Conservation (phyloP, 352 stramenopile species). For the Phytophthora sp. region DNA sequence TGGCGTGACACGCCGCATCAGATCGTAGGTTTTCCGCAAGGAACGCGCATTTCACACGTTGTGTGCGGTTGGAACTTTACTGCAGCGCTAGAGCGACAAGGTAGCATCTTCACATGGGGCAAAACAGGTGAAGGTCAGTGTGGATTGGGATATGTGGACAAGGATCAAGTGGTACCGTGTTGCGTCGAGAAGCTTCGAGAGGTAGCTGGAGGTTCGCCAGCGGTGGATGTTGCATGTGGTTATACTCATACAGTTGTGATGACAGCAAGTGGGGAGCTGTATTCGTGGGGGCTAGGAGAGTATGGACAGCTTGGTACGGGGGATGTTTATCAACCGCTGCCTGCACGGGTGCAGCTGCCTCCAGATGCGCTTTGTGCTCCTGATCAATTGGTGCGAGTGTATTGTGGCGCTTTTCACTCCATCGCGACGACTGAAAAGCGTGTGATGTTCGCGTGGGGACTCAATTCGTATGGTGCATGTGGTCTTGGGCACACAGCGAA, state of each 20-base stretch:
- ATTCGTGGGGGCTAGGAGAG: conserved; percentile 90
- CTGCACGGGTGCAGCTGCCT: conserved; percentile 63
- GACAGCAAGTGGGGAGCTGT: conserved; percentile 78
- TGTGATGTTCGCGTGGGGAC: conserved; percentile 80
- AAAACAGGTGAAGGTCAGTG: conserved; percentile 90
- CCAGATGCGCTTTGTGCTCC: conserved; percentile 45
- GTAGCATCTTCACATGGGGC: conserved; percentile 82
- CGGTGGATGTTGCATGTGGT: conserved; percentile 80
- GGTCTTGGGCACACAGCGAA: conserved; percentile 81
- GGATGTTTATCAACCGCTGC: conserved; percentile 81
- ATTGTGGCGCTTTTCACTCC: conserved; percentile 86
- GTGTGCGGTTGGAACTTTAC: conserved; percentile 89
- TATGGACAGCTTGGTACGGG: conserved; percentile 91
- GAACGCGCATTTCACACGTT: conserved; percentile 48
- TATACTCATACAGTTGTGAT: conserved; percentile 90
- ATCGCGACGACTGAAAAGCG: conserved; percentile 62
- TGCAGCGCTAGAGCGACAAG: conserved; percentile 51
- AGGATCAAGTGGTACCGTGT: conserved; percentile 76
- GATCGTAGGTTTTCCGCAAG: conserved; percentile 51
- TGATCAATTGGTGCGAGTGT: conserved; percentile 58
- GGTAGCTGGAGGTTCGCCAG: conserved; percentile 17
- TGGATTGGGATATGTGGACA: conserved; percentile 80
- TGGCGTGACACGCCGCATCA: conserved; percentile 75
- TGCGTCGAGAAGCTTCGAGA: conserved; percentile 54
- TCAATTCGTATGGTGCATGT: conserved; percentile 84